Conservation (phyloP, 2,329 filamentous ascomycete species). For the Cladosporium sp. region DNA sequence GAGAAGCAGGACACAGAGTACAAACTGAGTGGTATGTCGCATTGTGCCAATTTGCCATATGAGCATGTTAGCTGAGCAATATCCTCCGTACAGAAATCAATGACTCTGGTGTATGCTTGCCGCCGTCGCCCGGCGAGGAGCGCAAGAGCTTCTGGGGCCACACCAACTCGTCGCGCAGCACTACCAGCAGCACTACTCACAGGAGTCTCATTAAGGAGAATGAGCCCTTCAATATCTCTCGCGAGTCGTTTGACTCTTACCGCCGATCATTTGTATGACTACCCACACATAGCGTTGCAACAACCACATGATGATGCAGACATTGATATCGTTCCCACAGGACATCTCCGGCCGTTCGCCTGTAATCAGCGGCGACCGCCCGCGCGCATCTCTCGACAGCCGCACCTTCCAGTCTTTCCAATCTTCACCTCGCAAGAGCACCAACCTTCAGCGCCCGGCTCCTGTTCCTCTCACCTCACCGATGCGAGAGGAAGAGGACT, state of each 20-base stretch:
- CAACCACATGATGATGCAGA: background rate
- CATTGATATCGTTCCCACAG: conserved; percentile 48
- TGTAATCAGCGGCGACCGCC: conserved; percentile 57
- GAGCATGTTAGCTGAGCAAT: conserved; percentile 14
- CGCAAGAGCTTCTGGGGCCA: conserved; percentile 76
- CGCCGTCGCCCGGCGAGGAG: conserved; percentile 90
- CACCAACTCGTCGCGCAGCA: conserved; percentile 51
- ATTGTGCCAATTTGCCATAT: conserved; percentile 32
- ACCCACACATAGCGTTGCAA: background rate
- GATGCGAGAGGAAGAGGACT: conserved; percentile 62
- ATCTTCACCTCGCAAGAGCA: conserved; percentile 42
- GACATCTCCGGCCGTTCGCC: conserved; percentile 89
- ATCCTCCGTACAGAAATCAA: conserved; percentile 72
- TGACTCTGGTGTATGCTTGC: conserved; percentile 91
- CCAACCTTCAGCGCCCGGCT: conserved; percentile 35
- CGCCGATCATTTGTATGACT: conserved; percentile 86
- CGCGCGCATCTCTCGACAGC: conserved; percentile 79
- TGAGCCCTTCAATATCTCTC: conserved; percentile 91
- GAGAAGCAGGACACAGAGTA: conserved; percentile 49
- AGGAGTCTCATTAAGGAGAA: conserved; percentile 73
- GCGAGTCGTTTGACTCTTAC: conserved; percentile 97
- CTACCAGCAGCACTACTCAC: conserved; percentile 56
- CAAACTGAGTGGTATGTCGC: conserved; percentile 52
- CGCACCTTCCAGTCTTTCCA: conserved; percentile 43
- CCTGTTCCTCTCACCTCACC: conserved; percentile 27